Base-by-base conservation (phyloP, 352 stramenopile species). In the Pythium phragmiticola region DNA sequence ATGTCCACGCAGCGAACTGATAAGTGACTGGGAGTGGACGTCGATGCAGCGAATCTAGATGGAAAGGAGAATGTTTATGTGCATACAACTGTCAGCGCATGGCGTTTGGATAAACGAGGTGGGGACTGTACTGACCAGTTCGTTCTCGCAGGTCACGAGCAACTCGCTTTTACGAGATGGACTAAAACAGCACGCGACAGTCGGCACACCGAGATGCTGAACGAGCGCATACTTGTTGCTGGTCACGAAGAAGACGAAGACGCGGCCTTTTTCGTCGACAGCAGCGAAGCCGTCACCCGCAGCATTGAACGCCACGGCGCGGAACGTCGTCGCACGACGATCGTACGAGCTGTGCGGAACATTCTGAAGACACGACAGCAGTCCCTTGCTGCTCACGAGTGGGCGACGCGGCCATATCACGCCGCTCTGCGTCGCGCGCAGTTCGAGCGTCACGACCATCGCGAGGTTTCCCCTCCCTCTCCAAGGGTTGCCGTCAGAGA, bases 101-200 rank as follows among this genome's bases (percentile, higher is more conserved):
- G 11, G 37, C 37, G 9, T 42, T 42, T 17, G 14, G 14, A 42
- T 2, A 17, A 16, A 42, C 9, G 11, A 9, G 11, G 37, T 16
- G 37, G 37, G 14, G 37, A 4, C 1, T 46, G 13, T 17, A 46
- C 71, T 49, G 42, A 92, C 82, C 64, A 70, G 87, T 65, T 90
- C 76, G 72, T 93, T 88, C 69, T 95, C 86, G 67, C 86, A 92
- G 7, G 84, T 90, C 43, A 95, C 78, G 19, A 93, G 80, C 54
- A 93, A 65, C 64, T 95, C 86, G n/a, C 75, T 78, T 57, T 79
- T 82, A 43, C 77, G 84, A 36, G 60, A 62, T 3, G 84, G 82
- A 60, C 75, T 90, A 63, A 95, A 95, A 66, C 71, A 88, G 64
- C 82, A 91, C 11, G 76, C 73, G 23, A 89, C 63, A 0, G 77